Base-by-base conservation (phyloP, 345 rosid genomes). In the Melaleuca quinquenervia region DNA sequence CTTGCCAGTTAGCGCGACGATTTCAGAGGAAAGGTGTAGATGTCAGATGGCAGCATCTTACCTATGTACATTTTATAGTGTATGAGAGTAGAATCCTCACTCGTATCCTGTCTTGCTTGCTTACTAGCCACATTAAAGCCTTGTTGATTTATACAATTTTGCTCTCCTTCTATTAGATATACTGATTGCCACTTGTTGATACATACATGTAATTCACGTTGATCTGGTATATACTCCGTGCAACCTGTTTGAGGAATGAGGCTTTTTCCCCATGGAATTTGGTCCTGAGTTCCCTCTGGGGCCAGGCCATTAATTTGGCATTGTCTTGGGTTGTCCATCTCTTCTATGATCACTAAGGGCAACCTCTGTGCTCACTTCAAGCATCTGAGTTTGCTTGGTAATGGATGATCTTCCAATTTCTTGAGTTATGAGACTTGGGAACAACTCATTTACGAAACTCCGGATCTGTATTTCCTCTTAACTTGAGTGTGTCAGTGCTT, bases 1-100 rank as follows among this genome's bases (percentile, higher is more conserved):
- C 94, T 97, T 58, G 99, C 97, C 60, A 96, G 97, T 85, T 95
- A 86, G 87, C 55, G 32, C 60, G 18, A 70, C 13, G 24, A 2
- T 18, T 70, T n/a, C 70, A 0, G 80, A 70, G 48, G 80, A 5
- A 70, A 36, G 80, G 48, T 18, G 21, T 70, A 20, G 80, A 18
- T 70, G 80, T 70, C 48, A 70, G 45, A 70, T 5, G 80, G 80
- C 48, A 70, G 80, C 80, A 36, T 36, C 2, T 64, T 0, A 70
- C 80, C 26, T 36, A 36, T 70, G 80, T 36, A 36, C 80, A 70
- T 70, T 21, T 70, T 70, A 20, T 0, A 70, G 80, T 18, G 80
- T 70, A 70, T 20, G 24, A 8, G 26, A 18, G 48, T 70, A 36
- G 48, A 18, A 18, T 70, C 80, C 48, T 36, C 2, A 44, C 80